Base-by-base conservation (phyloP, 2,329 filamentous ascomycete species). In the Penicillium sclerotiorum region DNA sequence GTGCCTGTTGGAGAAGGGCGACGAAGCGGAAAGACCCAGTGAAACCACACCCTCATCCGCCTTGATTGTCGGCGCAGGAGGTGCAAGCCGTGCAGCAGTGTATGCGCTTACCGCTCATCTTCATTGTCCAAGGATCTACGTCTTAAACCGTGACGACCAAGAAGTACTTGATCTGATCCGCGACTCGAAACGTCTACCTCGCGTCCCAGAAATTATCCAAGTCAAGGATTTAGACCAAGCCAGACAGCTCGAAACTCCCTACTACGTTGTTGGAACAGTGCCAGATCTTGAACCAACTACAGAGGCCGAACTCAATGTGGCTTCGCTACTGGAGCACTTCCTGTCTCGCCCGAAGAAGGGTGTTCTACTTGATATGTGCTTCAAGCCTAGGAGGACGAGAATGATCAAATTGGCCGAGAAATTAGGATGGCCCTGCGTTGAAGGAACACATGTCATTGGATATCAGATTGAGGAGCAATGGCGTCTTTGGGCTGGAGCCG, bases 281-380 rank as follows among this genome's bases (percentile, higher is more conserved):
- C 71, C 72, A 0, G 71, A 75, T 42, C 59, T 73, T 8, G 67
- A 69, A 23, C 69, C 70, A 1, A 48, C 54, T 20, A 68, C 63
- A 0, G 45, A 57, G 0, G 50, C 57, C 5, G 72, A 75, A 48
- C 45, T 66, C 40, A 54, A 41, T 2, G 64, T 65, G 1, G 57
- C 54, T 13, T 58, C 47, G 1, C 56, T 67, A 6, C 32, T 73
- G 15, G 58, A 65, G 13, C 49, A 58, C 13, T 68, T 71, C 17
- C 57, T 73, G 1, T 50, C 50, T 11, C 47, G 59, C 3, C 38
- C 57, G 0, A 35, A 61, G 8, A 70, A 65, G 47, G 71, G 71
- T 0, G 63, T 74, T 2, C 47, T 75, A 47, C 50, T 74, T 27
- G 73, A 75, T 37, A 74, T 76, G 73, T 76, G 73, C 52, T 75